These are phyloP conservation scores for Eucalyptus shirleyi DNA, from an alignment of 345 rosid genomes.

Conservation along the genomic window DNA sequence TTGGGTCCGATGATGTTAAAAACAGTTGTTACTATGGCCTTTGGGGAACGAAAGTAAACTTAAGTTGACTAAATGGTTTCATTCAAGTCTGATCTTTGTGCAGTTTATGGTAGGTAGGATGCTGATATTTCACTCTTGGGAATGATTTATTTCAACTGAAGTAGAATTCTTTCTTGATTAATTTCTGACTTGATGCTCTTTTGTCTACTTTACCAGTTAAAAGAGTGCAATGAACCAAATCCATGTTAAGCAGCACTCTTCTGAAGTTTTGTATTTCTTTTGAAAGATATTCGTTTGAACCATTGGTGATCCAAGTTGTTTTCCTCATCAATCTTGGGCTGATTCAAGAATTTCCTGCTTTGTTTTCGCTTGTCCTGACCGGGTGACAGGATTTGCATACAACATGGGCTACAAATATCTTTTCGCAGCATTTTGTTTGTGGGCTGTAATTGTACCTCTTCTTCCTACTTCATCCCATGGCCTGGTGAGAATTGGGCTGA, in stretches of 20 bases:
- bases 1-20: background rate
- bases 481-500: slow-evolving; percentile 41
- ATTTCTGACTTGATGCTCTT: background rate
- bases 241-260: background rate
- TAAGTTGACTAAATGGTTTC: background rate
- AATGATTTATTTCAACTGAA: background rate
- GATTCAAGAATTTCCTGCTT: background rate
- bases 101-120: background rate
- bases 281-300: background rate
- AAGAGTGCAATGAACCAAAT: background rate
- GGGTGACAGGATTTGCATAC: slow-evolving; percentile 12
- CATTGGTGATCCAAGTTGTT: background rate
- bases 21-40: background rate
- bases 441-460: slow-evolving; percentile 24
- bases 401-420: slow-evolving; percentile 20
- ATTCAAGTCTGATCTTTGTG: background rate
- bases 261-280: background rate
- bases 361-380: background rate
- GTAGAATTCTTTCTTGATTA: background rate
- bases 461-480: slow-evolving; percentile 37
- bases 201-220: background rate
- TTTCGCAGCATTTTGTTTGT: slow-evolving; percentile 15
- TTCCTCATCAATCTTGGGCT: background rate
- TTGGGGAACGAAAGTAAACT: background rate
- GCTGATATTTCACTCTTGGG: background rate